Conservation (phyloP, 805 yeast species). For the Candida chauliodis region DNA sequence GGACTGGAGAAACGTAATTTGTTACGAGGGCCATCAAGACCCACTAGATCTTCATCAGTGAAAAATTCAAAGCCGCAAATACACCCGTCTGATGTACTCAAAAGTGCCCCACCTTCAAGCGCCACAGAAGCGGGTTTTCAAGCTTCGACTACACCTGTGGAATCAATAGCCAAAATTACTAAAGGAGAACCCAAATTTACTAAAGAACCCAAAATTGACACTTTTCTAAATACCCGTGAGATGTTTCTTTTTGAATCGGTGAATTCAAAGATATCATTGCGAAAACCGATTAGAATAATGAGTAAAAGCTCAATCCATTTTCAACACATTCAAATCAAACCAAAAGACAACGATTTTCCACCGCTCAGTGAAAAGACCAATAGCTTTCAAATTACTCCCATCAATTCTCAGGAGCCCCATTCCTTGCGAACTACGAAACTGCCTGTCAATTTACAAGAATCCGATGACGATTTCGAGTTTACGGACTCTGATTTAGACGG, state of each 20-base stretch:
- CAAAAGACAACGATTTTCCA: background rate
- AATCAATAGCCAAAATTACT: too few species aligned
- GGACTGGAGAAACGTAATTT: too few species aligned
- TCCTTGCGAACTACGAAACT: too few species aligned
- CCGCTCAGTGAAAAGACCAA: background rate
- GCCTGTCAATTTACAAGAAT: too few species aligned
- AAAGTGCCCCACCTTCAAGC: too few species aligned
- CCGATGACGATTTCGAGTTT: slow-evolving; percentile 11
- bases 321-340: slow-evolving; percentile 4
- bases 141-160: too few species aligned
- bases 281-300: slow-evolving; percentile 9
- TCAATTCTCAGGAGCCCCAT: background rate
- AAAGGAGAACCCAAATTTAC: too few species aligned
- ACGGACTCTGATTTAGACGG: slow-evolving; percentile 16
- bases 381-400: slow-evolving; percentile 2
- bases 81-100: too few species aligned
- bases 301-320: slow-evolving; percentile 10
- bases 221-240: too few species aligned
- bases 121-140: too few species aligned
- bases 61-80: background rate
- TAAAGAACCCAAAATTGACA: too few species aligned
- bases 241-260: background rate
- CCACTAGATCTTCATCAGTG: background rate
- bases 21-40: slow-evolving; percentile 5
- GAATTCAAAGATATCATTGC: background rate